Percentiles rank a stretch among this genome's conserved stretches.
phyloP scores from a whole-genome alignment of 257 asterid genomes.

The Leonotis leonurus region DNA sequence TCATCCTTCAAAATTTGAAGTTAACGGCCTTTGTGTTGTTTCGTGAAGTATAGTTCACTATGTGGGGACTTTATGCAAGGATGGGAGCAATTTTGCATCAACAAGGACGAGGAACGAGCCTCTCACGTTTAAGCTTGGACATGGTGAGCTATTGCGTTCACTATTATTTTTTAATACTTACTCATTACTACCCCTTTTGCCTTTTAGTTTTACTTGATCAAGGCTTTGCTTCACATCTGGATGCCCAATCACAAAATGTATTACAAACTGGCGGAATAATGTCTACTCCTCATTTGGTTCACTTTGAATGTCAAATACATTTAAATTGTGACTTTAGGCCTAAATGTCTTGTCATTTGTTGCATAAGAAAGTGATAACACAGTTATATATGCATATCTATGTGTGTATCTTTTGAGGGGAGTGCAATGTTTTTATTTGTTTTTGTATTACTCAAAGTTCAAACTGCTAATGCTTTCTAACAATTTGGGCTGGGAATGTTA shows the following conservation, averaged over 20 bases:
- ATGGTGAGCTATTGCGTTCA: conserved; percentile 30
- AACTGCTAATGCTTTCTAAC: background rate
- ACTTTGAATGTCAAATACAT: background rate
- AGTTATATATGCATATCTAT: too few relatives aligned
- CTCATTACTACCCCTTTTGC: background rate
- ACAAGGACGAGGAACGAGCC: conserved; percentile 40
- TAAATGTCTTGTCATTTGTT: background rate
- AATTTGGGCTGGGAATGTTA: background rate
- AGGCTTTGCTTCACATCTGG: background rate
- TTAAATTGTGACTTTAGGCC: background rate
- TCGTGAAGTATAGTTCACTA: conserved; percentile 47
- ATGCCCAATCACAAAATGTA: background rate
- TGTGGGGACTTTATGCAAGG: conserved; percentile 41
- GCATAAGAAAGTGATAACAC: background rate
- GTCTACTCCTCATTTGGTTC: background rate
- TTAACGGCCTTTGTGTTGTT: conserved; percentile 11
- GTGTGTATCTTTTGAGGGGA: background rate
- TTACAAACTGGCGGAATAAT: background rate
- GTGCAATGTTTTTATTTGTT: background rate
- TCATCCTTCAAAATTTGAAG: background rate
- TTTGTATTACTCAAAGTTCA: background rate
- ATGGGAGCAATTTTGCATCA: conserved; percentile 43
- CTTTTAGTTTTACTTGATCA: background rate
- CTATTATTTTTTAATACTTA: background rate
- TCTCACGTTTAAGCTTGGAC: conserved; percentile 46